Evolutionary conservation across 2,329 filamentous ascomycete genomes (phyloP).

Genomic region (Onygena corvina): DNA sequence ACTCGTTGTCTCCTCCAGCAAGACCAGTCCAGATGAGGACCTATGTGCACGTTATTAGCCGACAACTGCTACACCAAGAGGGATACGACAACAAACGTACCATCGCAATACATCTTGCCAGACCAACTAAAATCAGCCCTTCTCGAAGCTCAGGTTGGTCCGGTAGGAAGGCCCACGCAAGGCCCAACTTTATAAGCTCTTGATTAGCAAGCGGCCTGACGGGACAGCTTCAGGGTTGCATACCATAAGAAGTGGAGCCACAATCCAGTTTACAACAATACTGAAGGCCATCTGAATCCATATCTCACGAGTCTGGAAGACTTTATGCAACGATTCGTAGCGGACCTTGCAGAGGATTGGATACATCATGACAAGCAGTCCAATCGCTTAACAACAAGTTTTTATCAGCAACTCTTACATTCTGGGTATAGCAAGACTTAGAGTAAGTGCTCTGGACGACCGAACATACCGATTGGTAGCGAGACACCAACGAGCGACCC

Average conservation of each 20-base stretch:
- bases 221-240: conserved; percentile 12
- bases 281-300: conserved; percentile 75
- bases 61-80: not conserved
- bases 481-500: conserved; percentile 63
- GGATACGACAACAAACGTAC: conserved; percentile 31
- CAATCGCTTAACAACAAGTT: conserved; percentile 46
- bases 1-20: conserved; percentile 65
- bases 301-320: conserved; percentile 49
- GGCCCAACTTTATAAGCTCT: conserved; percentile 32
- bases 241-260: conserved; percentile 74
- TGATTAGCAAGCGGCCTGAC: not conserved
- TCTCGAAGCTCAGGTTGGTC: conserved; percentile 41
- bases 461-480: conserved; percentile 48
- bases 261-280: conserved; percentile 66
- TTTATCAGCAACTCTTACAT: not conserved
- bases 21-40: conserved; percentile 66
- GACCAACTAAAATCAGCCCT: conserved; percentile 68
- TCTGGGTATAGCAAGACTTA: not conserved
- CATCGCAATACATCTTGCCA: conserved; percentile 84
- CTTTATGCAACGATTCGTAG: conserved; percentile 59
- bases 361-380: conserved; percentile 86
- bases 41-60: conserved; percentile 19
- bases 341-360: conserved; percentile 79
- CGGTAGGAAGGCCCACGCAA: conserved; percentile 43
- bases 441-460: conserved; percentile 14